phyloP scores from a whole-genome alignment of 305 asterid species.

The Solanum hybrid region DNA sequence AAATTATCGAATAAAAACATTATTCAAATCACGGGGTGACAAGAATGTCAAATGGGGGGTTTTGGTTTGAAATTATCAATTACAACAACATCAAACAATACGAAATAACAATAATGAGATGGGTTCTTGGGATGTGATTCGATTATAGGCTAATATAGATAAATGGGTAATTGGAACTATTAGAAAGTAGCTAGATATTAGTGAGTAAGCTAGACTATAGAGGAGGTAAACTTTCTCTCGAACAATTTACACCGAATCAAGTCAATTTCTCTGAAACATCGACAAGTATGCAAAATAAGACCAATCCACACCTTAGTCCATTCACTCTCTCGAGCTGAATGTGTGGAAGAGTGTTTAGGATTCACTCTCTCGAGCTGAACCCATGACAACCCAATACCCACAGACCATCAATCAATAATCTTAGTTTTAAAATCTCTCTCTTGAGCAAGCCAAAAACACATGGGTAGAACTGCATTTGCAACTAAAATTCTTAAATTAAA shows the following conservation, averaged over 20 bases:
- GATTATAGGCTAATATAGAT: no score
- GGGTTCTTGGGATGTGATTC: no score
- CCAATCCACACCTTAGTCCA: neutral
- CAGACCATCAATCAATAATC: neutral
- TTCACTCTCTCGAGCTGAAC: neutral
- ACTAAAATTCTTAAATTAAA: neutral
- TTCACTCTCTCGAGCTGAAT: neutral
- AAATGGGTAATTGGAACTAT: no score
- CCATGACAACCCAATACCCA: neutral
- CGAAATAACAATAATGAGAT: no score
- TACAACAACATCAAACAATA: no score
- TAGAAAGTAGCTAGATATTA: neutral
- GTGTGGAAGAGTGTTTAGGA: neutral
- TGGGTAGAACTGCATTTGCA: neutral
- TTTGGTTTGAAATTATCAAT: no score
- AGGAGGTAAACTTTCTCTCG: no score
- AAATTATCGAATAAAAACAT: no score
- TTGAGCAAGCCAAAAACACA: neutral
- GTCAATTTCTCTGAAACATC: neutral
- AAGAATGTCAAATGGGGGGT: no score
- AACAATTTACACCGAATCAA: no score
- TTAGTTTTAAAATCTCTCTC: neutral
- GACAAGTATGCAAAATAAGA: neutral
- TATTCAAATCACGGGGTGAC: no score
- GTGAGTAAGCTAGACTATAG: neutral